phyloP scores from a whole-genome alignment of 306 rosid genomes.

The Oxytropis ochrocephala region DNA sequence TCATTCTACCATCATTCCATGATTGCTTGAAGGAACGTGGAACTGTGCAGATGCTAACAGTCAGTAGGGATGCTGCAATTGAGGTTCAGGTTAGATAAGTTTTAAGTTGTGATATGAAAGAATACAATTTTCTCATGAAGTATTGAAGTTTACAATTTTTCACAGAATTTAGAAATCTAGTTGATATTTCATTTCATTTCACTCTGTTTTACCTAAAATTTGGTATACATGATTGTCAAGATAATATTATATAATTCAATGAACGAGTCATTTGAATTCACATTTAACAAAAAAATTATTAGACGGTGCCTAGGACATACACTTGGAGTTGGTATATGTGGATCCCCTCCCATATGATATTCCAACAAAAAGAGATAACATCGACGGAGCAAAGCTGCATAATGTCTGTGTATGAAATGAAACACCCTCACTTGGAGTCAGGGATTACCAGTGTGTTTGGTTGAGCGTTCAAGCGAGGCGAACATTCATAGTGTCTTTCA shows the following conservation, averaged over 20 bases:
- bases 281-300: not conserved
- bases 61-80: slow-evolving; percentile 89
- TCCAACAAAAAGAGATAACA: not conserved
- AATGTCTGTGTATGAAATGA: not conserved
- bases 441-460: not conserved
- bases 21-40: slow-evolving; percentile 91
- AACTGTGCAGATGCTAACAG: slow-evolving; percentile 89
- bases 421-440: not conserved
- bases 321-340: not conserved
- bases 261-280: not conserved
- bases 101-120: slow-evolving; percentile 1
- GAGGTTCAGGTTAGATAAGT: slow-evolving; percentile 83
- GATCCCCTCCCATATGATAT: not conserved
- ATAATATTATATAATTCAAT: no score
- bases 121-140: not conserved
- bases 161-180: not conserved
- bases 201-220: no score
- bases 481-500: not conserved
- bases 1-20: slow-evolving; percentile 75
- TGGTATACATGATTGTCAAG: no score
- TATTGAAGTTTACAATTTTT: no score
- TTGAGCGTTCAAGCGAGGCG: no score
- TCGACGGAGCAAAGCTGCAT: not conserved
- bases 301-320: not conserved
- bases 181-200: no score